Base-by-base conservation (phyloP, 352 stramenopile species). In the Phytophthora hibernalis region DNA sequence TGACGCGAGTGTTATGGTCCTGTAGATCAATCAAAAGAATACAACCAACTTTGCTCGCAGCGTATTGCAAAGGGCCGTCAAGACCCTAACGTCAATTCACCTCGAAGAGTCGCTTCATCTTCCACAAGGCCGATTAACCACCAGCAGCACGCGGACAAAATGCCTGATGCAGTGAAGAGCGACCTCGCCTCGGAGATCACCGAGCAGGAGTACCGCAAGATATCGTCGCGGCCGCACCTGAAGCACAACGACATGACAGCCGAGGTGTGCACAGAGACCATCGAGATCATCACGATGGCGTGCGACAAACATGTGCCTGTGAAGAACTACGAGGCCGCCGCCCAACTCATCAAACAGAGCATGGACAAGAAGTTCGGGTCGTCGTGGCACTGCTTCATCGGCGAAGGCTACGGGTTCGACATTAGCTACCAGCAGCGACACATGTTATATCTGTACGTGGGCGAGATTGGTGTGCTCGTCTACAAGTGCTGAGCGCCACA, bases 351-450 rank as follows among this genome's bases (percentile, higher is more conserved):
- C 62, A 98, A 99, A 74, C 91, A 98, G 70, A 98, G 90, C 28
- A 93, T 98, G 76, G 96, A 99, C 82, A 99, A 99, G 80, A 98
- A 98, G 73, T 99, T 98, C 72, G 97, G 95, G 5, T 82, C 90
- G 13, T 97, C 93, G 5, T 99, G 96, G 96, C 95, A 99, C 73
- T 98, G 92, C 72, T 96, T 96, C 58, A 97, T 99, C 20, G 96
- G 95, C 30, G 97, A 99, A 75, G 96, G 96, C 12, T 99, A 98
- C 72, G 96, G 92, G 49, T 98, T 99, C 70, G 93, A 99, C 67
- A 92, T 99, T 56, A 98, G 89, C 65, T 98, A 98, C 77, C 92
- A 99, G 81, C 88, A 97, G 62, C 90, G 93, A 61, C 95, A 98
- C 81, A 96, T 99, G 83, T 74, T 99, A 20, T 98, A 98, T 76